These are phyloP conservation scores for Colletotrichum incanum DNA, from an alignment of 2,329 filamentous ascomycete species.

Conservation along the genomic window DNA sequence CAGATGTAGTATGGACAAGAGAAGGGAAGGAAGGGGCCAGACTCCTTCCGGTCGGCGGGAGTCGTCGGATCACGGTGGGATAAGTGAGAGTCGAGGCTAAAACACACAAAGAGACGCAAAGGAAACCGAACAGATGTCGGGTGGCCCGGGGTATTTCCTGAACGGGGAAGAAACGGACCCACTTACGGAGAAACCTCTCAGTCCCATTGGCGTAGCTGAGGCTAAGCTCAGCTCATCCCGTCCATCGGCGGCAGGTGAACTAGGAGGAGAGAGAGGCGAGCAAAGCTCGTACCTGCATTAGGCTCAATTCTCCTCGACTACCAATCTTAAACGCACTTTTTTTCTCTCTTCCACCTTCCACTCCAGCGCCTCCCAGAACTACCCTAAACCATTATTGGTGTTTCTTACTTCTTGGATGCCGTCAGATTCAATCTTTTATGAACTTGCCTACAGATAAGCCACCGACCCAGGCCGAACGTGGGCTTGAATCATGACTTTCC, in stretches of 20 bases:
- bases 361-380: background rate
- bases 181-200: background rate
- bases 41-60: conserved; percentile 13
- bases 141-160: conserved; percentile 7
- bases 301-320: conserved; percentile 9
- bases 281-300: conserved; percentile 38
- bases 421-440: conserved; percentile 15
- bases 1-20: background rate
- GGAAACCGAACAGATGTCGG: conserved; percentile 29
- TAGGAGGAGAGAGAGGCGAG: background rate
- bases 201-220: conserved; percentile 14
- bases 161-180: conserved; percentile 16
- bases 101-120: conserved; percentile 16
- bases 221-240: conserved; percentile 34
- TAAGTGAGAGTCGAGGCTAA: background rate
- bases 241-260: conserved; percentile 15
- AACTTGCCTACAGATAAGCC: background rate
- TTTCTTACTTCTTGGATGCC: background rate
- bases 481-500: background rate
- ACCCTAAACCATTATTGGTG: conserved; percentile 1
- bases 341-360: background rate
- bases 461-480: conserved; percentile 1
- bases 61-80: conserved; percentile 31
- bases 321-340: background rate
- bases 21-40: conserved; percentile 12